Conservation (phyloP, 164 flowering plant species). For the Vitis amurensis region DNA sequence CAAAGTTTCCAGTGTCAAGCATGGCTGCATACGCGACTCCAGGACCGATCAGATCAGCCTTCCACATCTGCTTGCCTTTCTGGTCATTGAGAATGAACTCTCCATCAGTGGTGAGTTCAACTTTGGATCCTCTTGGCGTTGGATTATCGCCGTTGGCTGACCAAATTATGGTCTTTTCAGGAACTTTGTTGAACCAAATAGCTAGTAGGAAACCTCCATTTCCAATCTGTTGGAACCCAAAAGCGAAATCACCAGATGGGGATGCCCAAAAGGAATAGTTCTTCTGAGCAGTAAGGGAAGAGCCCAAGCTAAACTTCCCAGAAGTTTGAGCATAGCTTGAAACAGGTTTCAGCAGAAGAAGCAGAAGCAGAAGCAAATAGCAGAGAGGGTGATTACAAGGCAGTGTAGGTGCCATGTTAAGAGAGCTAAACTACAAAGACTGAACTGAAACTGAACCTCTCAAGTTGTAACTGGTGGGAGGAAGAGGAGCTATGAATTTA, state of each 20-base stretch:
- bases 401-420: too few species aligned
- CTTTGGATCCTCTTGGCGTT: conserved; percentile 23
- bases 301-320: conserved; percentile 5
- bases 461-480: too few species aligned
- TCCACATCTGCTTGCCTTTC: conserved; percentile 28
- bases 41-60: background rate
- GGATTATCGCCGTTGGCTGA: conserved; percentile 19
- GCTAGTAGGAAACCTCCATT: conserved; percentile 18
- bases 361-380: background rate
- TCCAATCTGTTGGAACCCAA: conserved; percentile 30
- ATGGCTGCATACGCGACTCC: conserved; percentile 20
- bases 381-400: too few species aligned
- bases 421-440: too few species aligned
- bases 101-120: conserved; percentile 15
- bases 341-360: conserved; percentile 1
- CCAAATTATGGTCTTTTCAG: conserved; percentile 36
- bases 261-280: conserved; percentile 25
- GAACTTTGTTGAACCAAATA: conserved; percentile 38
- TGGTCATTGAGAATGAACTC: conserved; percentile 31
- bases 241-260: conserved; percentile 41
- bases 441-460: too few species aligned
- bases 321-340: background rate
- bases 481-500: too few species aligned
- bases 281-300: conserved; percentile 18
- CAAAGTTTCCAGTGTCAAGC: conserved; percentile 46